These are phyloP conservation scores for Monosporascus sp. DNA, from an alignment of 2,329 filamentous ascomycete species.

Conservation along the genomic window DNA sequence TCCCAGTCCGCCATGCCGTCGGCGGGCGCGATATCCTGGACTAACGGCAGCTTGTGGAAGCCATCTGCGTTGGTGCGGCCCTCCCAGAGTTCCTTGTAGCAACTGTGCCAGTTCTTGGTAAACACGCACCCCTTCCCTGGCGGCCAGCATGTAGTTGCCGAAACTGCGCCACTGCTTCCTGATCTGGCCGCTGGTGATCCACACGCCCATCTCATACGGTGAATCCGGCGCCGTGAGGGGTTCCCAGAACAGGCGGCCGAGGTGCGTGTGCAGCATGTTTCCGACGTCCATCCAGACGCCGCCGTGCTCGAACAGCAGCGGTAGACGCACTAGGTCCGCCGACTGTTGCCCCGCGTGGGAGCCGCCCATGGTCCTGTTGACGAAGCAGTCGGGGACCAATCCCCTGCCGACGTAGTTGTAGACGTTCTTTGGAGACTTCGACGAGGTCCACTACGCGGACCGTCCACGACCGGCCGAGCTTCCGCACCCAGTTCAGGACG, in stretches of 20 bases:
- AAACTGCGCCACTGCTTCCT: constrained; percentile 28
- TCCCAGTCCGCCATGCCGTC: constrained; percentile 22
- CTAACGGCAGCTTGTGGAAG: constrained; percentile 24
- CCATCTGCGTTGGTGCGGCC: constrained; percentile 27
- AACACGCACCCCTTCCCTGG: constrained; percentile 35
- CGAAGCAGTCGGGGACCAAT: constrained; percentile 31
- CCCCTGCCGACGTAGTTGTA: constrained; percentile 27
- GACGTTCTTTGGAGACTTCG: constrained; percentile 29
- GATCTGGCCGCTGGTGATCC: constrained; percentile 30
- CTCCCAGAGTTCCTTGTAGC: constrained; percentile 32
- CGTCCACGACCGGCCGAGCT: constrained; percentile 34
- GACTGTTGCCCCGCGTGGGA: constrained; percentile 35
- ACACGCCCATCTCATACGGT: constrained; percentile 27
- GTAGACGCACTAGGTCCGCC: constrained; percentile 37
- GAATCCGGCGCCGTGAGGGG: constrained; percentile 18
- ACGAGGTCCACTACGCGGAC: constrained; percentile 34
- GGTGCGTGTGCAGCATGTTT: constrained; percentile 27
- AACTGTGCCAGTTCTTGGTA: constrained; percentile 37
- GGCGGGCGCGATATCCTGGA: constrained; percentile 27
- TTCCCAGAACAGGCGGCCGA: constrained; percentile 30
- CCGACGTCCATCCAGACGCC: constrained; percentile 36
- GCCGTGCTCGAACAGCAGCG: constrained; percentile 27
- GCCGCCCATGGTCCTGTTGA: constrained; percentile 34
- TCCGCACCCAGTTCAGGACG: constrained; percentile 37
- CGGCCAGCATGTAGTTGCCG: constrained; percentile 37